Conservation (phyloP, 1,284 basidiomycete species). For the Trichosporon sp. region DNA sequence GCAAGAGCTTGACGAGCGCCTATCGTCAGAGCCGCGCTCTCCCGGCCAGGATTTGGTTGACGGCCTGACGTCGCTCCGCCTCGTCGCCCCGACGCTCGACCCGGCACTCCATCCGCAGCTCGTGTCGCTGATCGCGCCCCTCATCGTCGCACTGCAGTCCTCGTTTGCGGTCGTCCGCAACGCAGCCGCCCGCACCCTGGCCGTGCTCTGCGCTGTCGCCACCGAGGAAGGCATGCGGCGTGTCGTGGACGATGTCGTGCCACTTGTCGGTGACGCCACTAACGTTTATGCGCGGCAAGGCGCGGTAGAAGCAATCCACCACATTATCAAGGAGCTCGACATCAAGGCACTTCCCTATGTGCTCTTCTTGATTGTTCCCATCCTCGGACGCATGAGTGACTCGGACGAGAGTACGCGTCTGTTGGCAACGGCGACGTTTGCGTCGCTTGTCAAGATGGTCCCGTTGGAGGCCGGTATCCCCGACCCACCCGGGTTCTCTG, state of each 20-base stretch:
- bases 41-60: constrained; percentile 94
- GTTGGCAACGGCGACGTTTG: constrained; percentile 94
- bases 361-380: constrained; percentile 93
- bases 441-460: constrained; percentile 98
- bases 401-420: constrained; percentile 86
- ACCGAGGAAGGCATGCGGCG: constrained; percentile 82
- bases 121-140: constrained; percentile 70
- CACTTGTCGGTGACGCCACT: constrained; percentile 78
- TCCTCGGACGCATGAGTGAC: constrained; percentile 97
- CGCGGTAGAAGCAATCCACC: constrained; percentile 83
- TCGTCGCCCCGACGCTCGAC: constrained; percentile 76
- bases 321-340: constrained; percentile 91
- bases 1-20: constrained; percentile 18
- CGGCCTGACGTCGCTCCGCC: constrained; percentile 84
- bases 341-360: constrained; percentile 96
- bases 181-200: constrained; percentile 81
- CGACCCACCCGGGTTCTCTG: constrained; percentile 88
- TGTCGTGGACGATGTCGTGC: constrained; percentile 83
- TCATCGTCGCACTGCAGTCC: constrained; percentile 77
- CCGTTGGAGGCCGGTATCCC: constrained; percentile 96
- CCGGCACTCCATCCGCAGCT: constrained; percentile 70
- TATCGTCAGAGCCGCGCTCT: constrained; percentile 29
- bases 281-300: constrained; percentile 83
- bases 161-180: constrained; percentile 86
- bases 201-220: constrained; percentile 82